phyloP scores from a whole-genome alignment of 768 basidiomycete genomes.

The Tulasnella sp. region DNA sequence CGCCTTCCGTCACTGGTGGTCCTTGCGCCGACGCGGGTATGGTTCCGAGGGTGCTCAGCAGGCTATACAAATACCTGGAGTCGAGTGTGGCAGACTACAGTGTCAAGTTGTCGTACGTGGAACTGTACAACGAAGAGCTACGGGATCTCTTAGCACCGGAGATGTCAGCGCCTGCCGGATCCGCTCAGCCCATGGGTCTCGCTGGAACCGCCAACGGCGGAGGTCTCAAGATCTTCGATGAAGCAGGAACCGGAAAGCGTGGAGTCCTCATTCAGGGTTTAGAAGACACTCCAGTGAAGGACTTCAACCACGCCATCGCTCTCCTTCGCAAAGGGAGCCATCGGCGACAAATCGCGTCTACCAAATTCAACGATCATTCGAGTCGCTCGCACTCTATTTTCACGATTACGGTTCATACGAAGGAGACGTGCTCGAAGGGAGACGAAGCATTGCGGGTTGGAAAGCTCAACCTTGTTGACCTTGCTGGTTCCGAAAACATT shows the following conservation, averaged over 20 bases:
- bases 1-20: slow-evolving; percentile 76
- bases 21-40: slow-evolving; percentile 90
- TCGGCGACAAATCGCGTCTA: slow-evolving; percentile 87
- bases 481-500: slow-evolving; percentile 97
- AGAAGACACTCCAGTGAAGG: slow-evolving; percentile 82
- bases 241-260: slow-evolving; percentile 60
- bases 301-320: slow-evolving; percentile 74
- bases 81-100: slow-evolving; percentile 64
- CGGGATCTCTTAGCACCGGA: slow-evolving; percentile 85
- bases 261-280: slow-evolving; percentile 93
- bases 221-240: slow-evolving; percentile 89
- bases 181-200: slow-evolving; percentile 74
- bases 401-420: slow-evolving; percentile 90
- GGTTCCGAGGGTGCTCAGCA: slow-evolving; percentile 89
- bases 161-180: slow-evolving; percentile 62
- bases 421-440: slow-evolving; percentile 65
- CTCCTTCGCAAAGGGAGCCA: slow-evolving; percentile 86
- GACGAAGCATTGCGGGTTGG: slow-evolving; percentile 91
- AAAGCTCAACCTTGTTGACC: slow-evolving; percentile 93
- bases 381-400: slow-evolving; percentile 97
- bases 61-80: slow-evolving; percentile 85
- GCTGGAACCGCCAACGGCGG: slow-evolving; percentile 36
- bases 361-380: slow-evolving; percentile 96
- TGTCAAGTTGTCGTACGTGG: slow-evolving; percentile 67
- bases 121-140: slow-evolving; percentile 97